A percentile compares a stretch with the other conserved stretches of the same genome.
These are phyloP conservation scores for Hanseniaspora lachancei DNA, from an alignment of 805 yeast genomes.

Conservation along the genomic window DNA sequence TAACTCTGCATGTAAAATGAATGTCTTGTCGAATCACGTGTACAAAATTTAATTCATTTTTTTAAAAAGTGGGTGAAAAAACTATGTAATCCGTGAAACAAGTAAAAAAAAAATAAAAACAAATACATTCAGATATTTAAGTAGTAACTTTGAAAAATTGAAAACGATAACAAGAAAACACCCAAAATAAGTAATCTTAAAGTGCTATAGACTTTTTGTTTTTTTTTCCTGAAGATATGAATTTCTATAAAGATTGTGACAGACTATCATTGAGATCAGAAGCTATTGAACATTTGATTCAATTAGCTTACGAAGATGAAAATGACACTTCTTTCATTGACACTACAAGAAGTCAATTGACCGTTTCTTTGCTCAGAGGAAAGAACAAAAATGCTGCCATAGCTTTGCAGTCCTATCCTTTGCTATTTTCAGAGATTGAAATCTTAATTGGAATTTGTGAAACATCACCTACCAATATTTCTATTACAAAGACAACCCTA, in stretches of 20 bases:
- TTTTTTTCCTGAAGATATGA: background rate
- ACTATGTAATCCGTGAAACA: no score
- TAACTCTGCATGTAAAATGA: no score
- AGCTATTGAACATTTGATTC: constrained; percentile 8
- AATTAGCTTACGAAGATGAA: constrained; percentile 7
- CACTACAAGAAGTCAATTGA: constrained; percentile 11
- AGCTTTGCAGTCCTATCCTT: constrained; percentile 27
- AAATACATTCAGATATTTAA: no score
- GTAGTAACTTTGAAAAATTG: no score
- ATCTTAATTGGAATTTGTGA: constrained; percentile 40
- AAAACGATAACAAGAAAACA: background rate
- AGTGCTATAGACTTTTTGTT: background rate
- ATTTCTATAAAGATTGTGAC: background rate
- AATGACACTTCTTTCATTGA: background rate
- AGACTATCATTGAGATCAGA: constrained; percentile 1
- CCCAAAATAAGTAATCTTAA: background rate
- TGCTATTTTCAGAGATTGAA: constrained; percentile 42
- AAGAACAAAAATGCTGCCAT: background rate
- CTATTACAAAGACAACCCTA: constrained; percentile 31
- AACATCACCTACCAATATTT: constrained; percentile 24
- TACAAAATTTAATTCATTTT: no score
- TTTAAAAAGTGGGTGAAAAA: no score
- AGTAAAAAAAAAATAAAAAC: no score
- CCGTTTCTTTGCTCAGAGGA: background rate
- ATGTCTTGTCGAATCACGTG: no score